phyloP scores from a whole-genome alignment of 352 stramenopile species.

The Halophytophthora polymorphica region DNA sequence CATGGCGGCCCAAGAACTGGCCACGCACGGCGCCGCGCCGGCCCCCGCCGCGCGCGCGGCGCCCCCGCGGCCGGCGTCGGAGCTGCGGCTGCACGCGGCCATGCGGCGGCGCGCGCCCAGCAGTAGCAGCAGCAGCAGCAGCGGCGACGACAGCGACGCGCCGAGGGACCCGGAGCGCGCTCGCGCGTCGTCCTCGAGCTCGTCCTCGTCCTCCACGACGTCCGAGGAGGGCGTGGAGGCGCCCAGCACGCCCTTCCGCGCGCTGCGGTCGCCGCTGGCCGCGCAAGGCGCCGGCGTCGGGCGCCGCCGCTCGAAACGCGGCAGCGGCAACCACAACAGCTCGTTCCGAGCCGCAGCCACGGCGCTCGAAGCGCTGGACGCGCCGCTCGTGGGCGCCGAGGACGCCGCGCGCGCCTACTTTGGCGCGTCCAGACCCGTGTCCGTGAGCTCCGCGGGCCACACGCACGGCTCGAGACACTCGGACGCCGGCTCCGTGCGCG shows the following conservation, averaged over 20 bases:
- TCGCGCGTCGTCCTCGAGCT: not conserved
- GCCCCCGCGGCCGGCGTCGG: too few relatives aligned
- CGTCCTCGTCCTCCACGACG: not conserved
- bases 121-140: not conserved
- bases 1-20: too few relatives aligned
- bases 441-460: constrained; percentile 13
- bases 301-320: constrained; percentile 2
- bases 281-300: constrained; percentile 5
- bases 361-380: not conserved
- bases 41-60: too few relatives aligned
- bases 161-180: too few relatives aligned
- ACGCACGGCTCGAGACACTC: constrained; percentile 22
- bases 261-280: constrained; percentile 15
- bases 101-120: too few relatives aligned
- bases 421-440: not conserved
- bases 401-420: not conserved
- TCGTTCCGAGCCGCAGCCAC: not conserved
- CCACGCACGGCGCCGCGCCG: too few relatives aligned
- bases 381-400: constrained; percentile 5
- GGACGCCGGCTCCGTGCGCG: constrained; percentile 5
- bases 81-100: too few relatives aligned
- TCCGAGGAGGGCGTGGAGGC: not conserved
- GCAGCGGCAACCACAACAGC: constrained; percentile 1
- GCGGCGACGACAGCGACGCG: too few relatives aligned
- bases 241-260: constrained; percentile 10